phyloP scores from a whole-genome alignment of 108 stramenopile genomes.

The Fistulifera pelliculosa region DNA sequence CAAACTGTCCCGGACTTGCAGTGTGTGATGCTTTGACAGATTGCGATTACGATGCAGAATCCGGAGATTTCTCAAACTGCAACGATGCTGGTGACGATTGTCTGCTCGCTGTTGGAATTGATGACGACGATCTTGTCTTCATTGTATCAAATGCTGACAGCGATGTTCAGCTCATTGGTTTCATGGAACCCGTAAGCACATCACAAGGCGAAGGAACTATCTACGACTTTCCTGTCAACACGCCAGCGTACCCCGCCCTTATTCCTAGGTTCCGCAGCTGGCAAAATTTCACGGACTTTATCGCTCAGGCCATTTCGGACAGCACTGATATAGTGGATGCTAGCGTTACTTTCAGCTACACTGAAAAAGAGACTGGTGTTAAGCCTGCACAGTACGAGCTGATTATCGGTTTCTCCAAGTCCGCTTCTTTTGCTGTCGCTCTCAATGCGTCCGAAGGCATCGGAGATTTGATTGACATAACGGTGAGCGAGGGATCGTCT shows the following conservation, averaged over 20 bases:
- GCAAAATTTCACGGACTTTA: conserved; percentile 1
- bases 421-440: conserved; percentile 2
- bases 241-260: neutral
- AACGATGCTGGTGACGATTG: neutral
- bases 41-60: neutral
- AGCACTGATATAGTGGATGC: no score
- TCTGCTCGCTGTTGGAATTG: neutral
- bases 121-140: neutral
- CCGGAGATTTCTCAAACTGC: neutral
- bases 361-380: no score
- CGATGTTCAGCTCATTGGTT: no score
- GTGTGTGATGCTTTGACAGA: neutral
- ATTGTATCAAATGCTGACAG: neutral
- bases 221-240: conserved; percentile 1
- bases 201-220: no score
- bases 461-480: conserved; percentile 19
- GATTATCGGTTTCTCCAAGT: conserved; percentile 13
- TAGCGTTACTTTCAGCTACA: no score
- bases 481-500: conserved; percentile 6
- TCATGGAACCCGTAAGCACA: no score
- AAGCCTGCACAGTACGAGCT: no score
- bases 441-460: conserved; percentile 12
- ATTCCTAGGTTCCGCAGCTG: conserved; percentile 4
- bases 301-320: no score
- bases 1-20: neutral